These are phyloP conservation scores for Solanum bulbocastanum DNA, from an alignment of 257 asterid genomes.

Conservation along the genomic window DNA sequence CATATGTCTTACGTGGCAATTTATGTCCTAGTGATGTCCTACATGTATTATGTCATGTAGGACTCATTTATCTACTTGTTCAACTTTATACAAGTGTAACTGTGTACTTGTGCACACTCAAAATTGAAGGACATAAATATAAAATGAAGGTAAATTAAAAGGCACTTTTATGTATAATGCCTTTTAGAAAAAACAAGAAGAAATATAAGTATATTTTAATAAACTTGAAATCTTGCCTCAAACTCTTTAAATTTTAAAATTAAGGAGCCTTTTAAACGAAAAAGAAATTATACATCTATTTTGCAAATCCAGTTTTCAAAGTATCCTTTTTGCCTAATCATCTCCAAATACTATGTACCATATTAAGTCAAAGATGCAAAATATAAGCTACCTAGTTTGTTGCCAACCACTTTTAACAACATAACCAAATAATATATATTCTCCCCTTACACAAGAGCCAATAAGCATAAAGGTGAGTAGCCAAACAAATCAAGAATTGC, in stretches of 20 bases:
- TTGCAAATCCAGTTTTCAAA: not conserved
- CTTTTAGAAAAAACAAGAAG: too few species aligned
- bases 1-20: not conserved
- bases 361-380: not conserved
- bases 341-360: not conserved
- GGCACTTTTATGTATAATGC: too few species aligned
- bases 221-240: not conserved
- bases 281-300: too few species aligned
- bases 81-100: too few species aligned
- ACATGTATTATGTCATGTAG: too few species aligned
- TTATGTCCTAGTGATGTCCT: rapidly evolving
- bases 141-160: too few species aligned
- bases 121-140: too few species aligned
- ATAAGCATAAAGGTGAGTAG: not conserved
- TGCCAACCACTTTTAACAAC: not conserved
- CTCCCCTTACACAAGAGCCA: not conserved
- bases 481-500: not conserved
- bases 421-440: not conserved
- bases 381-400: not conserved
- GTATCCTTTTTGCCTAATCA: not conserved
- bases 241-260: not conserved
- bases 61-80: too few species aligned
- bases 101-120: not conserved
- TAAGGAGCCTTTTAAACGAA: not conserved
- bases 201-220: too few species aligned